Conservation (phyloP, 768 basidiomycete species). For the Leccinum incarnatum region DNA sequence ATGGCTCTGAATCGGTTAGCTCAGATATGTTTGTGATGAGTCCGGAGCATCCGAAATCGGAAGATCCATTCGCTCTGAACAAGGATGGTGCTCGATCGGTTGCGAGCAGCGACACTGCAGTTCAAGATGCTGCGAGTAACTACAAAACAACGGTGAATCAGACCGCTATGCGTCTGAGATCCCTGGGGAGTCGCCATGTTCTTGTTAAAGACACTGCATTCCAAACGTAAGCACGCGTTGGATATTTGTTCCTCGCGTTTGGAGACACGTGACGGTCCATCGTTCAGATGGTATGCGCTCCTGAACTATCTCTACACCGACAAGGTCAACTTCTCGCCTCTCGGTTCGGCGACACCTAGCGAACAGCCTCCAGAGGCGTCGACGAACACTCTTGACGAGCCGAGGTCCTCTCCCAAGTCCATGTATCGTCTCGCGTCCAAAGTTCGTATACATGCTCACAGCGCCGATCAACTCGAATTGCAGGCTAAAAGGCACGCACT, state of each 20-base stretch:
- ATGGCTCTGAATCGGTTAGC: slow-evolving; percentile 12
- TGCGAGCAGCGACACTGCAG: slow-evolving; percentile 5
- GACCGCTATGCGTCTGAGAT: slow-evolving; percentile 7
- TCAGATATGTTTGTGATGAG: slow-evolving; percentile 22
- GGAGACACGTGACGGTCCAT: background rate
- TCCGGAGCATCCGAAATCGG: slow-evolving; percentile 6
- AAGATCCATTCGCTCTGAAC: background rate
- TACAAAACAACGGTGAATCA: background rate
- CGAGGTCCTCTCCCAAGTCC: slow-evolving; percentile 41
- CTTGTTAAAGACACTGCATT: slow-evolving; percentile 18
- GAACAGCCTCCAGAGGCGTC: background rate
- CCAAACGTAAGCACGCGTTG: slow-evolving; percentile 19
- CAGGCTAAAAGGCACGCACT: background rate
- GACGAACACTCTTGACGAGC: slow-evolving; percentile 6
- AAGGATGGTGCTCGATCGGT: slow-evolving; percentile 2
- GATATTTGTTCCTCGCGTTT: background rate
- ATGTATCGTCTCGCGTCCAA: slow-evolving; percentile 44
- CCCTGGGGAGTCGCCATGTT: slow-evolving; percentile 21
- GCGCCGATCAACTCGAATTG: background rate
- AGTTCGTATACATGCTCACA: slow-evolving; percentile 15
- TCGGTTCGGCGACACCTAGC: slow-evolving; percentile 16
- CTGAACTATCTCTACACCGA: slow-evolving; percentile 40
- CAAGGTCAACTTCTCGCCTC: slow-evolving; percentile 32
- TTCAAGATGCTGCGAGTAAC: background rate
- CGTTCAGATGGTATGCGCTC: slow-evolving; percentile 36